Evolutionary conservation across 805 yeast genomes (phyloP), one percentile per base, ranked within the genome.

Genomic region (Wickerhamiella brachini): DNA sequence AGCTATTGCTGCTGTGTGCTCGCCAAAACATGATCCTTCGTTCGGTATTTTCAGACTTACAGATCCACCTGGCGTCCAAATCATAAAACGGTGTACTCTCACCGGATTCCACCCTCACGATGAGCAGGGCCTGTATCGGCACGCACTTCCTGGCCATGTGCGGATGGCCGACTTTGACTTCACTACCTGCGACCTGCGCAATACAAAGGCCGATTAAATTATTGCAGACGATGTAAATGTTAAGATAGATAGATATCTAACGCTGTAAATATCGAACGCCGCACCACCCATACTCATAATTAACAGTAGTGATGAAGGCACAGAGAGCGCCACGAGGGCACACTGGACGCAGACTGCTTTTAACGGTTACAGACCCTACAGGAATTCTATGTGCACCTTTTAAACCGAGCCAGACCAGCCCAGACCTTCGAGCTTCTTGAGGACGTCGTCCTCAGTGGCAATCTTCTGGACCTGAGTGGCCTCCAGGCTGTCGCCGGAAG

Each of bases 391-490:
- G 34, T 44, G 13, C 31, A 29, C 15, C 34, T 17, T 26, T 18
- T 42, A 44, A 71, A 79, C 37, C 17, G 52, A 56, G 39, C 37
- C 47, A 43, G 63, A 62, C 84, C 85, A 93, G 24, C 97, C 98
- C 56, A 89, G 75, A 39, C 76, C 68, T 55, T 71, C 69, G 62
- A 93, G 76, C 59, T 93, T 95, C 49, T 71, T 70, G 67, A 87
- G 77, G 49, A 93, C 85, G 51, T 81, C 81, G 26, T 73, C 79
- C 70, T 93, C 99, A 48, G 95, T 87, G 55, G 79, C 76, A 58
- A 93, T 90, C 69, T 93, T 93, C 64, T 85, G 74, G 43, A 86
- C 71, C 71, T 93, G 99, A 31, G 97, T 93, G 61, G 83, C 95
- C 69, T 93, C 98, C 59, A 93, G 76, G 54, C 80, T 74, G 56